Percentiles rank a stretch among this genome's conserved stretches.
phyloP scores from a whole-genome alignment of 805 yeast genomes.

The Kazachstania psychrophila region DNA sequence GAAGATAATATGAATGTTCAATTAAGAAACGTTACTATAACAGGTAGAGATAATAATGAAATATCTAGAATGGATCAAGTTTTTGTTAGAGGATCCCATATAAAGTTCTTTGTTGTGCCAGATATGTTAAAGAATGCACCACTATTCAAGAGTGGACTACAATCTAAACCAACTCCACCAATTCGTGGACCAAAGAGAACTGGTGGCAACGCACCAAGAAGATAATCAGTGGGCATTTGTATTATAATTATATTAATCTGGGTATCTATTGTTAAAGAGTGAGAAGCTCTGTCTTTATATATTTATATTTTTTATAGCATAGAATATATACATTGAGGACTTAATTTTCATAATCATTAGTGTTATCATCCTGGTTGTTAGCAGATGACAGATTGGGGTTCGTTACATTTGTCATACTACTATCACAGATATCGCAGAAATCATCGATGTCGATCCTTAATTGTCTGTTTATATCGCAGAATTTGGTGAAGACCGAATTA shows the following conservation, averaged over 20 bases:
- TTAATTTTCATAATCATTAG: not conserved
- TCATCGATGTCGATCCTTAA: slow-evolving; percentile 24
- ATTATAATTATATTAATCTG: not conserved
- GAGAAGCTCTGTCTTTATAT: not conserved
- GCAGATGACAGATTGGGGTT: not conserved
- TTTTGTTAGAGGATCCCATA: slow-evolving; percentile 84
- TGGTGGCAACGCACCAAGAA: slow-evolving; percentile 8
- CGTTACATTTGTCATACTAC: slow-evolving; percentile 1
- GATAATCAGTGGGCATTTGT: not conserved
- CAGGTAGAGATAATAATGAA: slow-evolving; percentile 58
- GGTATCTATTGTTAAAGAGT: not conserved
- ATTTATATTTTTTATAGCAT: too few species aligned
- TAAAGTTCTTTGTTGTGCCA: slow-evolving; percentile 77
- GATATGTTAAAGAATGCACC: slow-evolving; percentile 87
- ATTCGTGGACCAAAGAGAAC: slow-evolving; percentile 48
- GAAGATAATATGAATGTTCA: slow-evolving; percentile 96
- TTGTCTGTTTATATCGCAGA: slow-evolving; percentile 17
- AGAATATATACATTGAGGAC: too few species aligned
- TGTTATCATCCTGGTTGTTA: too few species aligned
- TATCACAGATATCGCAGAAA: slow-evolving; percentile 19
- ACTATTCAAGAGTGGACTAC: slow-evolving; percentile 52
- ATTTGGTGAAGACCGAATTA: slow-evolving; percentile 11
- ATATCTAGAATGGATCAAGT: slow-evolving; percentile 74
- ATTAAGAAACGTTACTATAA: slow-evolving; percentile 68
- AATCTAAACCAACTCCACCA: slow-evolving; percentile 62